Evolutionary conservation across 2,329 filamentous ascomycete genomes (phyloP), one percentile per base, ranked within the genome.

Genomic region (Sordariomycetes sp.): DNA sequence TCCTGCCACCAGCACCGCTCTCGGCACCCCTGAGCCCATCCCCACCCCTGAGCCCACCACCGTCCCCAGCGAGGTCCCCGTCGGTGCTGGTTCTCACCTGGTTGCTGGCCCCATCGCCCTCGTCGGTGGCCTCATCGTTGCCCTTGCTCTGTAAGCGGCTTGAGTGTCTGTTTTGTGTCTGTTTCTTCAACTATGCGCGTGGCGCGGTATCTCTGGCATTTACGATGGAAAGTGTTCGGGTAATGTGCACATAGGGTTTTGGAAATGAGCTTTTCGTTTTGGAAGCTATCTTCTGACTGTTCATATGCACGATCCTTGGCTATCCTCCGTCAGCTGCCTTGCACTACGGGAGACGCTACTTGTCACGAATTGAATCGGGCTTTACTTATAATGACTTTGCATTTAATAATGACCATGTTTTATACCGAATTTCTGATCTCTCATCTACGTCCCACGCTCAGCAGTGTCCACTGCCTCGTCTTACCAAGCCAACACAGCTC

Each of bases 131-230:
- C 45, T 66, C 18, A 55, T 57, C 40, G 50, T 61, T 40, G 63
- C 62, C 39, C 41, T 68, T 33, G 63, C 59, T 46, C 51, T 68
- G 51, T 69, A 61, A 64, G 48, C 35, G 31, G 25, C 23, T 29
- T 20, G 31, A 36, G 35, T 27, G 43, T 33, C 36, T 48, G 27
- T 43, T 39, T 41, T 39, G n/a, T n/a, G n/a, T n/a, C n/a, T n/a
- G n/a, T n/a, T n/a, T n/a, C n/a, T n/a, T n/a, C n/a, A n/a, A n/a
- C n/a, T n/a, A n/a, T n/a, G n/a, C n/a, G n/a, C n/a, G n/a, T n/a
- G n/a, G n/a, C n/a, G n/a, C n/a, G n/a, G n/a, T 15, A 27, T n/a
- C 25, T 27, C 25, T 27, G n/a, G 6, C 25, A 27, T 27, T 6
- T 27, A 6, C n/a, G n/a, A n/a, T n/a, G n/a, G n/a, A n/a, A n/a